These are phyloP conservation scores for Aureobasidium uvarum DNA, from an alignment of 2,329 filamentous ascomycete species.

Conservation along the genomic window DNA sequence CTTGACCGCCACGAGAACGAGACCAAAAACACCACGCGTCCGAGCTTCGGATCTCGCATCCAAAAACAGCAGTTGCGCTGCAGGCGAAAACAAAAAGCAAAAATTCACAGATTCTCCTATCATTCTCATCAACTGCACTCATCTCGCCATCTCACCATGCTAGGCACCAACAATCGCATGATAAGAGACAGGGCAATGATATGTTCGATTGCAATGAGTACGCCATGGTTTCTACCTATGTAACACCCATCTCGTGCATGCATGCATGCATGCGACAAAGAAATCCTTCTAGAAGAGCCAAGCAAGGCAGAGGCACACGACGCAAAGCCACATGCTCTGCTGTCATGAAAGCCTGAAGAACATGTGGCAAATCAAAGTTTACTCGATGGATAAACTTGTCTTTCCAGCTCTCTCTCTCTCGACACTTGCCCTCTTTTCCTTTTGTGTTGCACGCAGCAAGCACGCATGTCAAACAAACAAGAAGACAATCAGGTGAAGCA, in stretches of 20 bases:
- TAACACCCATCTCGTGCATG: neutral
- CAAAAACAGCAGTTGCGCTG: neutral
- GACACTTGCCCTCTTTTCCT: too few relatives aligned
- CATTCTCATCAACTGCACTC: too few relatives aligned
- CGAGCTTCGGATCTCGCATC: neutral
- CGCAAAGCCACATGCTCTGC: neutral
- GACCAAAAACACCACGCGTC: too few relatives aligned
- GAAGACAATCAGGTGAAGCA: too few relatives aligned
- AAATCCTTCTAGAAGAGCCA: neutral
- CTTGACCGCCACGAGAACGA: too few relatives aligned
- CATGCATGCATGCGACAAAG: too few relatives aligned
- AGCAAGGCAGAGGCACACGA: neutral
- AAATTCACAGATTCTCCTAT: neutral
- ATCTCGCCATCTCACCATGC: neutral
- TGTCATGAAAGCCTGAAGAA: neutral
- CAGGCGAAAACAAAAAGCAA: neutral
- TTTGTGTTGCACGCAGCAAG: too few relatives aligned
- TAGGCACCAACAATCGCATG: neutral
- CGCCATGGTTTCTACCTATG: neutral
- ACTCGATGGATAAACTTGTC: too few relatives aligned
- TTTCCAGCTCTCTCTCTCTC: too few relatives aligned
- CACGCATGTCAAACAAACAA: too few relatives aligned
- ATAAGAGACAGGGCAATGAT: neutral
- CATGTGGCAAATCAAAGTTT: neutral
- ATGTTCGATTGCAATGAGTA: conserved; percentile 2